Percentiles rank a stretch among this genome's conserved stretches.
Conservation (phyloP, 257 asterid genomes). For the Voacanga thouarsii region DNA sequence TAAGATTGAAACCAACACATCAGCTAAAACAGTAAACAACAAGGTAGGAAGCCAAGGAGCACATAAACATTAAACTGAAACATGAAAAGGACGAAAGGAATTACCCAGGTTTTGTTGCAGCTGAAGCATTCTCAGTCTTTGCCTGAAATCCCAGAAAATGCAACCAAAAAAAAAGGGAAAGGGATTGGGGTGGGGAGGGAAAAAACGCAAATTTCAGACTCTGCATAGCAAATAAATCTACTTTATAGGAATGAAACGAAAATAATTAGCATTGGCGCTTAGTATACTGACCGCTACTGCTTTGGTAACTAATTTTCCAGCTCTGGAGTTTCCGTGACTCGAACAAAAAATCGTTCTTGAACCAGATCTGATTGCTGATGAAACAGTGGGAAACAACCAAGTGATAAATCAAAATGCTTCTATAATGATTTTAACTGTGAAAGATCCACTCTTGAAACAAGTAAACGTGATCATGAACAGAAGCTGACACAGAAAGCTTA, state of each 20-base stretch:
- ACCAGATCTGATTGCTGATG: slow-evolving; percentile 47
- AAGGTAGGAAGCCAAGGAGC: not conserved
- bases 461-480: not conserved
- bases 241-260: not conserved
- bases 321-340: slow-evolving; percentile 30
- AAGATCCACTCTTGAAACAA: slow-evolving; percentile 1
- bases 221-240: slow-evolving; percentile 3
- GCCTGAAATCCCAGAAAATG: slow-evolving; percentile 31
- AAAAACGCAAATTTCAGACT: not conserved
- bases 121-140: slow-evolving; percentile 38
- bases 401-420: not conserved
- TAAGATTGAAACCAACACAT: not conserved
- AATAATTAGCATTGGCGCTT: not conserved
- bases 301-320: slow-evolving; percentile 31
- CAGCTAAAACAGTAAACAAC: not conserved
- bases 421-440: too few relatives aligned
- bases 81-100: not conserved
- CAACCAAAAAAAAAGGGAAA: slow-evolving; percentile 10
- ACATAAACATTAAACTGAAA: slow-evolving; percentile 10
- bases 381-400: slow-evolving; percentile 7
- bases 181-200: too few relatives aligned
- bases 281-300: slow-evolving; percentile 53
- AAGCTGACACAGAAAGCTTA: not conserved
- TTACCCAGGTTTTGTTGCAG: slow-evolving; percentile 64
- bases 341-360: slow-evolving; percentile 32